Evolutionary conservation across 2,329 filamentous ascomycete species (phyloP), one percentile per base, ranked within the genome.

Genomic region (Penicillium sp.): DNA sequence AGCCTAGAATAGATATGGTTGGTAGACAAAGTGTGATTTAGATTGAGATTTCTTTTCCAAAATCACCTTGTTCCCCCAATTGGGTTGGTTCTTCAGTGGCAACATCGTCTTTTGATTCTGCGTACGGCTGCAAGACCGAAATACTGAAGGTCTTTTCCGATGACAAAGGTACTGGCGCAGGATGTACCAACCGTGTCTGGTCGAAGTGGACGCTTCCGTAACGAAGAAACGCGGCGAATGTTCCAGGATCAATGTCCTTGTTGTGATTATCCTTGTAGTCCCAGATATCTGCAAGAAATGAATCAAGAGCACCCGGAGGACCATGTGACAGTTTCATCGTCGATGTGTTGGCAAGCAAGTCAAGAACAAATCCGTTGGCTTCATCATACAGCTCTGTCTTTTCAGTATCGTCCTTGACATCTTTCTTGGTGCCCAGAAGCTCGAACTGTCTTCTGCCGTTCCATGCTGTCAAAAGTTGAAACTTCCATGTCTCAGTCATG

Each of bases 291-390:
- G 69, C 69, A 23, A 71, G 62, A 47, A 64, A 68, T 7, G 65
- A 66, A 5, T 66, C 65, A 16, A 68, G 53, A 9, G 64, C 64
- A 5, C 64, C 63, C 4, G 63, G 51, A 4, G 64, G 64, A 0
- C 70, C 70, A 23, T 72, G 70, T 3, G 66, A 71, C 38, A 73
- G 54, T 57, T 73, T 73, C 66, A 71, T 66, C 18, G 66, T 71
- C 9, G 64, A 62, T 1, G 68, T 67, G 42, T 66, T 68, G 18
- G 66, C 65, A 7, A 74, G 63, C 1, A 70, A 61, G n/a, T 67
- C 63, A 28, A 62, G 53, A 16, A 68, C 66, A 23, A 69, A 55
- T 5, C 18, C 20, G 3, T 50, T 26, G 16, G 53, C 53, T 18
- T 55, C 53, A 5, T 48, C 16, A 14, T 48, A 48, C 6, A 47